A percentile compares a stretch with the other conserved stretches of the same genome.
phyloP scores from a whole-genome alignment of 805 yeast species.

The Metschnikowia continentalis region DNA sequence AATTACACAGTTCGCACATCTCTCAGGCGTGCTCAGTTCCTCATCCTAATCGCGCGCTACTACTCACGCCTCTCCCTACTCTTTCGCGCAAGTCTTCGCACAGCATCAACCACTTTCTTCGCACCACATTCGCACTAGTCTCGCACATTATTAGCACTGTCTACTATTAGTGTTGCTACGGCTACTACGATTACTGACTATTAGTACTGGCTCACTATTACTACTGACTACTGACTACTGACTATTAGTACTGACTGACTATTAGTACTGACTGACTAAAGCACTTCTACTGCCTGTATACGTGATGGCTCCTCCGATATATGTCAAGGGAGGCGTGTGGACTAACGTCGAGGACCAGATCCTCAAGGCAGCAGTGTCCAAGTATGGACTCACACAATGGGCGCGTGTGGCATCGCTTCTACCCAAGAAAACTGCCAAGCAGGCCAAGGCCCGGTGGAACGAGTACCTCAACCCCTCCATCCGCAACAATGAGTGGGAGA shows the following conservation, averaged over 20 bases:
- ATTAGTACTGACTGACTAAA: neutral
- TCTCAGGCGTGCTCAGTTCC: too few species aligned
- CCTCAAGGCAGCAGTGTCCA: slow-evolving; percentile 83
- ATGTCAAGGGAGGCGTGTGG: slow-evolving; percentile 90
- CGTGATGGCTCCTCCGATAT: slow-evolving; percentile 47
- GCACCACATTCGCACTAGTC: too few species aligned
- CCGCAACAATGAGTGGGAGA: slow-evolving; percentile 61
- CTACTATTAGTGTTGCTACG: too few species aligned
- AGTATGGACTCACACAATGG: slow-evolving; percentile 95
- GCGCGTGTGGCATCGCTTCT: slow-evolving; percentile 82
- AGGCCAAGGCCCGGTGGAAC: slow-evolving; percentile 89
- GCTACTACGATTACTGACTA: too few species aligned
- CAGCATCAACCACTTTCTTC: too few species aligned
- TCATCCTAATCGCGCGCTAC: too few species aligned
- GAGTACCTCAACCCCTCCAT: slow-evolving; percentile 81
- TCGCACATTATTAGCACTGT: too few species aligned
- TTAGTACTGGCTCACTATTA: too few species aligned
- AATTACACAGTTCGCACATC: too few species aligned
- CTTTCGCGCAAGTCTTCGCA: too few species aligned
- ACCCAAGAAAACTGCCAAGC: slow-evolving; percentile 82
- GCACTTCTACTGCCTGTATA: neutral
- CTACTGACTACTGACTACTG: too few species aligned
- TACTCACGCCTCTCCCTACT: too few species aligned
- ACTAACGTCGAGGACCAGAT: slow-evolving; percentile 82
- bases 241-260: neutral